Percentiles rank a stretch among this genome's conserved stretches.
Evolutionary conservation across 352 stramenopile species (phyloP).

Genomic region (Phytophthora pini): DNA sequence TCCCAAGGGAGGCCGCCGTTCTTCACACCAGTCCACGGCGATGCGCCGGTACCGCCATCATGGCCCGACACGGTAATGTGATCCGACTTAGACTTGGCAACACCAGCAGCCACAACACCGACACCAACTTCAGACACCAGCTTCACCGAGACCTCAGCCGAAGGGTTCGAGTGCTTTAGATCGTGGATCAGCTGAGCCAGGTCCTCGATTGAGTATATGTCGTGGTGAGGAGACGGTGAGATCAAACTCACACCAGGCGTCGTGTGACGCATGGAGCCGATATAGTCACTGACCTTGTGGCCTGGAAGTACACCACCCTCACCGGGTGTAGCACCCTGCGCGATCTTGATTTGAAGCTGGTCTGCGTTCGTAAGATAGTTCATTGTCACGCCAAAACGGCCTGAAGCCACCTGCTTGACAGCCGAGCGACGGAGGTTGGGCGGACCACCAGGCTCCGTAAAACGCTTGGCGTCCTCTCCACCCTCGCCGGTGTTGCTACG

Average conservation of each 20-base stretch:
- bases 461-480: slow-evolving; percentile 92
- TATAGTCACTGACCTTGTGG: slow-evolving; percentile 97
- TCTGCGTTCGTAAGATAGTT: slow-evolving; percentile 98
- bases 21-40: slow-evolving; percentile 95
- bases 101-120: slow-evolving; percentile 94
- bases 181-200: slow-evolving; percentile 98
- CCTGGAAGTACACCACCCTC: slow-evolving; percentile 97
- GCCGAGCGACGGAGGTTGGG: slow-evolving; percentile 81
- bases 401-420: slow-evolving; percentile 97
- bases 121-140: slow-evolving; percentile 97
- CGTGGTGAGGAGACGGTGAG: slow-evolving; percentile 96
- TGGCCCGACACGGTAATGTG: slow-evolving; percentile 96
- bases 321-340: slow-evolving; percentile 95
- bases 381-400: slow-evolving; percentile 96
- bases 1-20: slow-evolving; percentile 96
- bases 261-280: slow-evolving; percentile 96
- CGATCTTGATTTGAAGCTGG: slow-evolving; percentile 99
- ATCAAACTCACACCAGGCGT: slow-evolving; percentile 96
- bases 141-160: slow-evolving; percentile 95
- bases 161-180: slow-evolving; percentile 96
- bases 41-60: slow-evolving; percentile 96
- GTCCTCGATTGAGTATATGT: slow-evolving; percentile 99
- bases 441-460: slow-evolving; percentile 49
- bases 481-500: slow-evolving; percentile 97
- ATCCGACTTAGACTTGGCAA: slow-evolving; percentile 93